These are phyloP conservation scores for Fulvia fulva DNA, from an alignment of 2,329 filamentous ascomycete genomes.

Conservation along the genomic window DNA sequence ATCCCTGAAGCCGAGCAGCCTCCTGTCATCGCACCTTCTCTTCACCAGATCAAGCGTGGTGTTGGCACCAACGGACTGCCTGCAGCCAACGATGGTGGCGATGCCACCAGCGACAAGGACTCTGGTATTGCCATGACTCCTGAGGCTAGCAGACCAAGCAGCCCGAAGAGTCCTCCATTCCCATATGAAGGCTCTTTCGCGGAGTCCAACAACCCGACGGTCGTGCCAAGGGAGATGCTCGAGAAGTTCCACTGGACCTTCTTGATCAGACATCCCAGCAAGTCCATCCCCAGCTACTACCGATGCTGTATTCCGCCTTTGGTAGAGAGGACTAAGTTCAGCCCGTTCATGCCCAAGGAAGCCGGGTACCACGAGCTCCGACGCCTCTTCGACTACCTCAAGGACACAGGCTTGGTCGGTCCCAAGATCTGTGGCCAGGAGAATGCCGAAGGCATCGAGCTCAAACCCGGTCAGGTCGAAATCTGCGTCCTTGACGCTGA, in stretches of 20 bases:
- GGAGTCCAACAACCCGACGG: constrained; percentile 76
- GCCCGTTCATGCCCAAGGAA: constrained; percentile 80
- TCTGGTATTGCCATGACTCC: constrained; percentile 27
- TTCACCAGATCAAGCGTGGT: constrained; percentile 55
- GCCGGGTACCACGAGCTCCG: constrained; percentile 88
- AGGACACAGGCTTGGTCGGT: constrained; percentile 65
- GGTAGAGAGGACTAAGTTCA: constrained; percentile 75
- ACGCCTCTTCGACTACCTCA: constrained; percentile 79
- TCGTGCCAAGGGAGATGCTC: constrained; percentile 70
- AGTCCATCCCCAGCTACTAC: constrained; percentile 88
- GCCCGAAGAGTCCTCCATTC: constrained; percentile 43
- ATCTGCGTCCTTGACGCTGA: constrained; percentile 92
- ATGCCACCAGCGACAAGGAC: constrained; percentile 23
- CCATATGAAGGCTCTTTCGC: constrained; percentile 53
- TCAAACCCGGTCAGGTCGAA: constrained; percentile 43
- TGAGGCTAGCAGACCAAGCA: constrained; percentile 22
- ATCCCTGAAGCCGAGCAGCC: constrained; percentile 68
- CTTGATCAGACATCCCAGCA: constrained; percentile 91
- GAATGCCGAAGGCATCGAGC: constrained; percentile 32
- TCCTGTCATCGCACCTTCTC: constrained; percentile 72
- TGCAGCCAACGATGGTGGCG: constrained; percentile 31
- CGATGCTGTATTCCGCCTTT: constrained; percentile 89
- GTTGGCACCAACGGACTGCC: constrained; percentile 50
- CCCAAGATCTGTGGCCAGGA: constrained; percentile 55
- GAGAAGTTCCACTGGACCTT: constrained; percentile 90